A percentile compares a stretch with the other conserved stretches of the same genome.
These are phyloP conservation scores for Tarenaya hassleriana DNA, from an alignment of 345 rosid species.

Conservation along the genomic window DNA sequence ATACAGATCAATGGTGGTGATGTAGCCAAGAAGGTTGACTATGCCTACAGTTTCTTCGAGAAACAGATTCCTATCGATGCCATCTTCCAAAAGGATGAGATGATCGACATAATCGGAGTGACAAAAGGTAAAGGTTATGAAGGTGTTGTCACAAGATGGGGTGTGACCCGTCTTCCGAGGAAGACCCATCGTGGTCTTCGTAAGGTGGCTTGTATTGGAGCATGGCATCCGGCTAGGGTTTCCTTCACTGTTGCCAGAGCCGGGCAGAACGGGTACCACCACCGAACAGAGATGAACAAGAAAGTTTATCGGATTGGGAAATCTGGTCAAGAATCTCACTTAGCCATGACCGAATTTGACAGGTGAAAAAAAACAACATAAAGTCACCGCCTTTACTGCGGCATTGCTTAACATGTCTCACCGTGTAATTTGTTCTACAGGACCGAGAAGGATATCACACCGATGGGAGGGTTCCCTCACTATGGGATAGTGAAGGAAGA, in stretches of 20 bases:
- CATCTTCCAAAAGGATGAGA: slow-evolving; percentile 80
- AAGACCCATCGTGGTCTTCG: slow-evolving; percentile 88
- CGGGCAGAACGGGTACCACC: slow-evolving; percentile 90
- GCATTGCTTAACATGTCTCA: too few relatives aligned
- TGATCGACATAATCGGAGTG: slow-evolving; percentile 79
- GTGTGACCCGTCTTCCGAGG: slow-evolving; percentile 82
- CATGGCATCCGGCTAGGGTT: slow-evolving; percentile 95
- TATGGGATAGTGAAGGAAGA: slow-evolving; percentile 75
- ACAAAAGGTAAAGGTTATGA: slow-evolving; percentile 86
- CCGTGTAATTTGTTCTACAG: too few relatives aligned
- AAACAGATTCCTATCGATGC: slow-evolving; percentile 72
- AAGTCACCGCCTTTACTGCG: too few relatives aligned
- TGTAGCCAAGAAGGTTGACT: slow-evolving; percentile 70
- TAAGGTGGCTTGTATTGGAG: slow-evolving; percentile 91
- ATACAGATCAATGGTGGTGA: slow-evolving; percentile 79
- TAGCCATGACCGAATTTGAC: slow-evolving; percentile 70
- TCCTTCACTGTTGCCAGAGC: slow-evolving; percentile 88
- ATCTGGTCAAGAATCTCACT: slow-evolving; percentile 54
- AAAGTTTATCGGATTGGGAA: slow-evolving; percentile 76
- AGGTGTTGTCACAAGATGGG: slow-evolving; percentile 93
- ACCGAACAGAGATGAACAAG: slow-evolving; percentile 83
- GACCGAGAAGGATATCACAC: slow-evolving; percentile 76
- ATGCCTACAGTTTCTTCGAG: slow-evolving; percentile 73
- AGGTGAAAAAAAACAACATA: too few relatives aligned
- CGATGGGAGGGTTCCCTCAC: slow-evolving; percentile 85